Percentiles rank a stretch among this genome's conserved stretches.
Conservation (phyloP, 2,329 filamentous ascomycete genomes). For the Biscogniauxia mediterranea region DNA sequence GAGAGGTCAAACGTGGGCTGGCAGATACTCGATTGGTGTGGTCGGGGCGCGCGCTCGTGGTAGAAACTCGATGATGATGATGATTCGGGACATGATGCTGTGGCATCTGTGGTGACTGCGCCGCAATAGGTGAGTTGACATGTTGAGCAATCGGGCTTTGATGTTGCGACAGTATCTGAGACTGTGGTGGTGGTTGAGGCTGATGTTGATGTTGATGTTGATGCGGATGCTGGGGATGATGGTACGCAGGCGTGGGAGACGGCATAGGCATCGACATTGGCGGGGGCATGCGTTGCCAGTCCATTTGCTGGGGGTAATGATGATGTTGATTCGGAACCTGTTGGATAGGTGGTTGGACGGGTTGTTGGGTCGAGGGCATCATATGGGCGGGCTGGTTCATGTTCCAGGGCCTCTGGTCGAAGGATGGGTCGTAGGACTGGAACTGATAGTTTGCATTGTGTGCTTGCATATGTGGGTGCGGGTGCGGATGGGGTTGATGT, state of each 20-base stretch:
- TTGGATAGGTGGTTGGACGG: slow-evolving; percentile 18
- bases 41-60: slow-evolving; percentile 24
- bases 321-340: slow-evolving; percentile 33
- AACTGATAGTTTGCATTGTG: slow-evolving; percentile 30
- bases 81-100: slow-evolving; percentile 23
- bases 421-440: slow-evolving; percentile 30
- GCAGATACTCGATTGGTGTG: slow-evolving; percentile 29
- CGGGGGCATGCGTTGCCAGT: slow-evolving; percentile 29
- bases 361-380: slow-evolving; percentile 26
- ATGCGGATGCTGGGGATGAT: slow-evolving; percentile 10
- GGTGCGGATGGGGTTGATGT: slow-evolving; percentile 22
- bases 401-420: slow-evolving; percentile 28
- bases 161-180: slow-evolving; percentile 8
- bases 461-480: slow-evolving; percentile 26
- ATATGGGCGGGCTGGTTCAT: slow-evolving; percentile 17
- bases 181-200: slow-evolving; percentile 19
- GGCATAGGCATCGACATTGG: slow-evolving; percentile 24
- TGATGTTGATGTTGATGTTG: slow-evolving; percentile 16
- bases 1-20: slow-evolving; percentile 31
- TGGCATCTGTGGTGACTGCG: slow-evolving; percentile 28
- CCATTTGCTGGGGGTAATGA: slow-evolving; percentile 29
- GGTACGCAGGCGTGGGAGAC: slow-evolving; percentile 49
- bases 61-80: slow-evolving; percentile 22
- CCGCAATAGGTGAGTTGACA: slow-evolving; percentile 24
- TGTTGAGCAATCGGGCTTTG: slow-evolving; percentile 20